Evolutionary conservation across 345 rosid genomes (phyloP).

Genomic region (Sisymbrium altissimum): DNA sequence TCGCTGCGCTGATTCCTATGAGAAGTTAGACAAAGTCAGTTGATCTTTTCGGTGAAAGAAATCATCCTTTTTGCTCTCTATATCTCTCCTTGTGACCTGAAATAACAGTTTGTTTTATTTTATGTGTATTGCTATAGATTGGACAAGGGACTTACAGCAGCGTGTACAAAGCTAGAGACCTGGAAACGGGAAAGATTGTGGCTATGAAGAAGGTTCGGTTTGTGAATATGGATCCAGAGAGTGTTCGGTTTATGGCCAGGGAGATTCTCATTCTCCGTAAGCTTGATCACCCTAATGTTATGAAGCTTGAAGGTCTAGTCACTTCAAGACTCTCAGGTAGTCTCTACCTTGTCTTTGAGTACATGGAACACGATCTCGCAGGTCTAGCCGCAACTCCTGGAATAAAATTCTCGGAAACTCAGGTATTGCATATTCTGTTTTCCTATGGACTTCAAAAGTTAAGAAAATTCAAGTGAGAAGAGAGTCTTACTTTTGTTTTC

Average conservation of each 20-base stretch:
- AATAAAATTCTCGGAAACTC: conserved; percentile 63
- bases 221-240: conserved; percentile 78
- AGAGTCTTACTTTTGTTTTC: background rate
- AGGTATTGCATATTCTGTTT: conserved; percentile 38
- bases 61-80: background rate
- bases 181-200: conserved; percentile 66
- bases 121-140: conserved; percentile 37
- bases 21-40: conserved; percentile 35
- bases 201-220: conserved; percentile 89
- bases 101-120: background rate
- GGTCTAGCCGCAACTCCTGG: conserved; percentile 63
- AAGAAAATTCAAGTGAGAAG: background rate
- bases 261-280: conserved; percentile 70
- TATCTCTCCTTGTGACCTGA: background rate
- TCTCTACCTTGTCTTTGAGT: conserved; percentile 75
- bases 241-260: conserved; percentile 91
- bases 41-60: background rate
- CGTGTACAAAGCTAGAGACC: conserved; percentile 80
- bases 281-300: conserved; percentile 76
- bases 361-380: conserved; percentile 68
- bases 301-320: conserved; percentile 81
- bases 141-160: conserved; percentile 96
- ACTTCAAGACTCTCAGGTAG: conserved; percentile 93
- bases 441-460: background rate
- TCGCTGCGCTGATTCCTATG: conserved; percentile 33